Evolutionary conservation across 2,329 filamentous ascomycete species (phyloP), one percentile per base, ranked within the genome.

Genomic region (Trichoderma afroharzianum): DNA sequence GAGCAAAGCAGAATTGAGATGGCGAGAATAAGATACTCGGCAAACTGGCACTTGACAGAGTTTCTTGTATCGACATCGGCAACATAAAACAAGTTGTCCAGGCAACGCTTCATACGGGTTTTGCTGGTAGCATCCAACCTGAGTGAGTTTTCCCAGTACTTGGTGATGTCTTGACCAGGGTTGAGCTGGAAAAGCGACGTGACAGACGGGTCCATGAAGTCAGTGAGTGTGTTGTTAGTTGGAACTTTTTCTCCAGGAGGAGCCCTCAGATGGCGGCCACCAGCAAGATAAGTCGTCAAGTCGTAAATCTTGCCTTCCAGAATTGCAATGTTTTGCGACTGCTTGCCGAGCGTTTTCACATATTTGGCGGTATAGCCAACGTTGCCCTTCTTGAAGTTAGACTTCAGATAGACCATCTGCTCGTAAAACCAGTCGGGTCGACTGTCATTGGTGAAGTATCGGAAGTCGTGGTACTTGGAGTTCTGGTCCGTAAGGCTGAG

Each of bases 51-150:
- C 72, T 90, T 89, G 1, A 89, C 82, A 1, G 95, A 98, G 82
- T 93, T 94, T 85, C 96, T 88, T 2, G 95, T 98, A 79, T 99
- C 96, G 3, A 97, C 86, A 73, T 97, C 91, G 33, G 94, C 96
- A 26, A 98, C 90, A 78, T 96, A 98, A 84, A 98, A 99, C 47
- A 99, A 87, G 76, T 98, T 97, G 83, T 98, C 91, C 68, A 99
- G 87, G 78, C 96, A 99, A 1, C 90, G 85, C 79, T 91, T 85
- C 93, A 97, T 97, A 39, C 90, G 87, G 24, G 80, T 77, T 76
- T 91, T 92, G 75, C 88, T 78, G 0, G 79, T 85, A 0, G 83
- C 55, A 72, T 87, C 85, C 59, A 97, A 81, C 6, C 82, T 80
- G 32, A 98, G 85, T 1, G 88, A 85, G 58, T 95, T 85, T 43